Conservation (phyloP, 441 rosid genomes). For the Macaranga tanarius region DNA sequence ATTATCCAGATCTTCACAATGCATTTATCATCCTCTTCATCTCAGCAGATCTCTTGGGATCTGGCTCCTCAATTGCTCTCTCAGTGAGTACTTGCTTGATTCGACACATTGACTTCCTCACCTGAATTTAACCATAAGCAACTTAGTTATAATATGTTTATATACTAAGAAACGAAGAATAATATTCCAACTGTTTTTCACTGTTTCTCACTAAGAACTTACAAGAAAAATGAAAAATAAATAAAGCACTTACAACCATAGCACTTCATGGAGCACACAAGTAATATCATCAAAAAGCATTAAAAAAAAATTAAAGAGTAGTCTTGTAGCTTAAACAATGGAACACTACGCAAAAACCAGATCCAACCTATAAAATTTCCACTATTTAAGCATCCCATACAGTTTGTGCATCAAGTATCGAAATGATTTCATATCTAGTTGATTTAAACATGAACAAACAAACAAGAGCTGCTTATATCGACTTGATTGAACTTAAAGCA, state of each 20-base stretch:
- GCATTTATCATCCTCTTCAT: conserved; percentile 95
- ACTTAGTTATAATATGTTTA: neutral
- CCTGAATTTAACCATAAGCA: conserved; percentile 44
- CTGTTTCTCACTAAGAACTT: neutral
- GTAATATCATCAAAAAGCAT: neutral
- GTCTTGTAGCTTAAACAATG: neutral
- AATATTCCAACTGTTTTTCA: neutral
- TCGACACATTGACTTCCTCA: conserved; percentile 87
- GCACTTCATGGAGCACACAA: neutral
- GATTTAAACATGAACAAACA: neutral
- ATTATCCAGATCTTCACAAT: conserved; percentile 44
- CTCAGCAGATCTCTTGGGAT: conserved; percentile 80
- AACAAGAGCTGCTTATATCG: neutral
- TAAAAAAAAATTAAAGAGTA: neutral
- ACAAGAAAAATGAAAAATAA: neutral
- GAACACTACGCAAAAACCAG: neutral
- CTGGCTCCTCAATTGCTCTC: conserved; percentile 85
- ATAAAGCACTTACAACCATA: no score
- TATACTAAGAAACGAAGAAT: neutral
- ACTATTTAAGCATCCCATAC: neutral
- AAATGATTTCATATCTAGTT: no score
- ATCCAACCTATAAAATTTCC: neutral
- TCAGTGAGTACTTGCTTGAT: conserved; percentile 87
- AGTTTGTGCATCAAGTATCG: no score
- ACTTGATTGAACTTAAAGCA: neutral